Evolutionary conservation across 2,329 filamentous ascomycete genomes (phyloP).

Genomic region (Pseudopyrenochaeta lycopersici): DNA sequence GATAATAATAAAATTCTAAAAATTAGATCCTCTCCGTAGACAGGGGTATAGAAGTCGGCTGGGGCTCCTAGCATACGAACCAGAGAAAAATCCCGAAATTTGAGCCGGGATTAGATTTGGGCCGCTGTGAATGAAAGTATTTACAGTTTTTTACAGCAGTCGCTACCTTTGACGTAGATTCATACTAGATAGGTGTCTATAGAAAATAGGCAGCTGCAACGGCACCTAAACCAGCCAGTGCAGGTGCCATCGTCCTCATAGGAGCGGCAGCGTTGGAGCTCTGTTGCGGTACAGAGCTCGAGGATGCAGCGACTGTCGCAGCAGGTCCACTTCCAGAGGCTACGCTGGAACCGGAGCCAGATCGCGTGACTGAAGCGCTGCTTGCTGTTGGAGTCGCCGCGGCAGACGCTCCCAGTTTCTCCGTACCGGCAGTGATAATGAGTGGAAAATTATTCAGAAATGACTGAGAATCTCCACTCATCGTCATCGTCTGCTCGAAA

Average conservation of each 20-base stretch:
- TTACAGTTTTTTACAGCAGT: no score
- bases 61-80: no score
- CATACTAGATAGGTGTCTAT: conserved; percentile 8
- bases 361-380: conserved; percentile 15
- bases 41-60: no score
- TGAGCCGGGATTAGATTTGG: no score
- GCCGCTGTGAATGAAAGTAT: no score
- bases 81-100: no score
- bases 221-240: conserved; percentile 39
- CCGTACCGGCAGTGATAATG: conserved; percentile 38
- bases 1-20: no score
- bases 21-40: no score
- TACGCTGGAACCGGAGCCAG: conserved; percentile 2
- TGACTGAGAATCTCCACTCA: conserved; percentile 16
- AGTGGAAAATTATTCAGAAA: conserved; percentile 28
- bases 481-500: conserved; percentile 11
- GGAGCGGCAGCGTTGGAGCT: conserved; percentile 28
- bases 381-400: conserved; percentile 24
- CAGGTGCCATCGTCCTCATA: conserved; percentile 30
- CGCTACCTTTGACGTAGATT: no score
- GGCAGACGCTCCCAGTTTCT: conserved; percentile 34
- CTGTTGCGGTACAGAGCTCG: conserved; percentile 5
- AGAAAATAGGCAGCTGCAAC: conserved; percentile 36
- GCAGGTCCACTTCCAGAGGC: conserved; percentile 3
- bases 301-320: conserved; percentile 3